phyloP scores from a whole-genome alignment of 352 stramenopile genomes.

The Peronospora farinosa region DNA sequence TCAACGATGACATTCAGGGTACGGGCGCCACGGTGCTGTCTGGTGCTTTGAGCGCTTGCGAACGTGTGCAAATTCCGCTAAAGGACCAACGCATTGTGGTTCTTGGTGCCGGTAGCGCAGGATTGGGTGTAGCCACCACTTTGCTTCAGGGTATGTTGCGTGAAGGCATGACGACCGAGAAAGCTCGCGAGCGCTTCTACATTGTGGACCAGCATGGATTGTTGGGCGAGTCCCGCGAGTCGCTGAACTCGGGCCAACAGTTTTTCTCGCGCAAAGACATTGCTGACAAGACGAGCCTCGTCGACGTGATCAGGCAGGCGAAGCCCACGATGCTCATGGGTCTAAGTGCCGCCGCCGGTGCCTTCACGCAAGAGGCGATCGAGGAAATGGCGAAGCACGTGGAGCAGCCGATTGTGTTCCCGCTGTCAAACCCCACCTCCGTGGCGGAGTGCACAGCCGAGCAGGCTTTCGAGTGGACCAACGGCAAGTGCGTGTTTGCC shows the following conservation, averaged over 20 bases:
- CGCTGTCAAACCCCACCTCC: conserved; percentile 94
- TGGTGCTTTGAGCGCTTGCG: conserved; percentile 74
- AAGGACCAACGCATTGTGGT: conserved; percentile 94
- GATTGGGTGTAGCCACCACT: conserved; percentile 90
- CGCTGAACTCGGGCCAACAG: conserved; percentile 68
- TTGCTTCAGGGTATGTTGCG: conserved; percentile 88
- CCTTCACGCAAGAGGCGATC: conserved; percentile 84
- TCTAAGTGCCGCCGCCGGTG: conserved; percentile 77
- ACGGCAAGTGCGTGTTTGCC: conserved; percentile 67
- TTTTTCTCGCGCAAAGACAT: conserved; percentile 71
- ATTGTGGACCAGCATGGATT: conserved; percentile 76
- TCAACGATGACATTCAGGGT: conserved; percentile 97
- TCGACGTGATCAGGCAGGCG: conserved; percentile 78
- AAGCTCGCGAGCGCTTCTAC: conserved; percentile 71
- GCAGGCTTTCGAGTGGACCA: conserved; percentile 95
- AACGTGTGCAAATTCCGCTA: conserved; percentile 67
- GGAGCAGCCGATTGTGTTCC: conserved; percentile 93
- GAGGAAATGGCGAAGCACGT: conserved; percentile 86
- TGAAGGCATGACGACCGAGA: conserved; percentile 60
- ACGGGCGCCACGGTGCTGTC: conserved; percentile 93
- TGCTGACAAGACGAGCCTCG: conserved; percentile 62
- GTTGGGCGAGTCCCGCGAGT: conserved; percentile 40
- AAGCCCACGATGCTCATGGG: conserved; percentile 95
- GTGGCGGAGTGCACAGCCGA: conserved; percentile 94
- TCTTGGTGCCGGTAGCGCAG: conserved; percentile 89